Percentiles rank a stretch among this genome's conserved stretches.
phyloP scores from a whole-genome alignment of 352 stramenopile species.

The Globisporangium middletonii region DNA sequence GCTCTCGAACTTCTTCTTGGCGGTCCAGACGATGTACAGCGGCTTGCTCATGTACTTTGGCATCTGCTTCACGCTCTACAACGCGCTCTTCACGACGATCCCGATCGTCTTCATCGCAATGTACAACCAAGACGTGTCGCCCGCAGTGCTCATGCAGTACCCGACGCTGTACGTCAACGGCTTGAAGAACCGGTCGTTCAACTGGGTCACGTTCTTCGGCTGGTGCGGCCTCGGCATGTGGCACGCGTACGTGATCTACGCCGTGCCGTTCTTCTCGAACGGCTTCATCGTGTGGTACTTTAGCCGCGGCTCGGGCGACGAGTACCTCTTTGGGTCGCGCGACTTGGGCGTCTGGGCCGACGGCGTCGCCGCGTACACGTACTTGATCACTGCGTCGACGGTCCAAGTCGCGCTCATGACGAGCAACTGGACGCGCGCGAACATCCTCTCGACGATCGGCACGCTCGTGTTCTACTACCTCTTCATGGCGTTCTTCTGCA shows the following conservation, averaged over 20 bases:
- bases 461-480: slow-evolving; percentile 84
- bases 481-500: slow-evolving; percentile 83
- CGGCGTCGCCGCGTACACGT: slow-evolving; percentile 81
- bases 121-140: slow-evolving; percentile 75
- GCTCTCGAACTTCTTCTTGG: slow-evolving; percentile 71
- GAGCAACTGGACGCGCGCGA: slow-evolving; percentile 83
- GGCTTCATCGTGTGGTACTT: slow-evolving; percentile 86
- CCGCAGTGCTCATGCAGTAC: slow-evolving; percentile 86
- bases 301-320: slow-evolving; percentile 29
- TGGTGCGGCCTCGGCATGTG: slow-evolving; percentile 83
- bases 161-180: slow-evolving; percentile 86
- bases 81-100: slow-evolving; percentile 63
- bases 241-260: slow-evolving; percentile 86
- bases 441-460: slow-evolving; percentile 65
- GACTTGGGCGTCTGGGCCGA: slow-evolving; percentile 76
- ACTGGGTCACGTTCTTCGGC: slow-evolving; percentile 84
- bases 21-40: slow-evolving; percentile 76
- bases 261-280: slow-evolving; percentile 80
- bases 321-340: slow-evolving; percentile 55
- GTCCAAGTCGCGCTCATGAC: slow-evolving; percentile 84
- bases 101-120: slow-evolving; percentile 67
- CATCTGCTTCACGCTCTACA: slow-evolving; percentile 73
- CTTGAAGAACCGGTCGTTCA: slow-evolving; percentile 86
- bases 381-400: slow-evolving; percentile 82
- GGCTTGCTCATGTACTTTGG: slow-evolving; percentile 70